These are phyloP conservation scores for Sicyos baderoa DNA, from an alignment of 306 rosid species.

Conservation along the genomic window DNA sequence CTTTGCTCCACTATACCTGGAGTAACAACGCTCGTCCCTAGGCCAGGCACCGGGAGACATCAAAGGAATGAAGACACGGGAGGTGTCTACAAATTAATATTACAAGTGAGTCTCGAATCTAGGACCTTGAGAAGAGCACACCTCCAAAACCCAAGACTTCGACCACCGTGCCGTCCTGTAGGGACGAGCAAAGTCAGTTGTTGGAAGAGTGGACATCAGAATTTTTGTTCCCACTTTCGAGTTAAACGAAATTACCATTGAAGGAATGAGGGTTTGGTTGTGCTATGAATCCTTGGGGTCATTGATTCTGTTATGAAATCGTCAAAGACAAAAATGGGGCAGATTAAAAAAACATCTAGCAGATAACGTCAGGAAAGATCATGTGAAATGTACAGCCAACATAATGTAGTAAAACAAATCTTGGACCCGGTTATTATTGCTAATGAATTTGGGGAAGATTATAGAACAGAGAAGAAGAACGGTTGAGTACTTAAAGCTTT, in stretches of 20 bases:
- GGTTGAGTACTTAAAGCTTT: no score
- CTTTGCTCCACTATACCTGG: no score
- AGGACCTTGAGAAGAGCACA: no score
- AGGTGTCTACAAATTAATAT: no score
- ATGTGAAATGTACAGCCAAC: conserved; percentile 4
- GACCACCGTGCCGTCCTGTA: no score
- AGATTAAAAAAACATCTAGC: neutral
- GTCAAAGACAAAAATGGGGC: neutral
- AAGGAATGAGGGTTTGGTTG: neutral
- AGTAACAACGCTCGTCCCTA: no score
- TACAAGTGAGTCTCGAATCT: no score
- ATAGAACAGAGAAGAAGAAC: no score
- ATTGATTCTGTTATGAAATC: neutral
- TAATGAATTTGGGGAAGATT: no score
- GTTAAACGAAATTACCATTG: neutral
- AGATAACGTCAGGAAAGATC: neutral
- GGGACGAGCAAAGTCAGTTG: neutral
- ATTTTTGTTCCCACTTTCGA: neutral
- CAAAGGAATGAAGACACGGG: no score
- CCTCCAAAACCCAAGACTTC: no score
- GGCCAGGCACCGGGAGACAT: no score
- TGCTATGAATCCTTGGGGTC: neutral
- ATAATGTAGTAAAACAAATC: neutral
- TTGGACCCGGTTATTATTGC: neutral
- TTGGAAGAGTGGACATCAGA: conserved; percentile 2